These are phyloP conservation scores for Cryptomeria japonica DNA, from an alignment of 75 land plant species.

Conservation along the genomic window DNA sequence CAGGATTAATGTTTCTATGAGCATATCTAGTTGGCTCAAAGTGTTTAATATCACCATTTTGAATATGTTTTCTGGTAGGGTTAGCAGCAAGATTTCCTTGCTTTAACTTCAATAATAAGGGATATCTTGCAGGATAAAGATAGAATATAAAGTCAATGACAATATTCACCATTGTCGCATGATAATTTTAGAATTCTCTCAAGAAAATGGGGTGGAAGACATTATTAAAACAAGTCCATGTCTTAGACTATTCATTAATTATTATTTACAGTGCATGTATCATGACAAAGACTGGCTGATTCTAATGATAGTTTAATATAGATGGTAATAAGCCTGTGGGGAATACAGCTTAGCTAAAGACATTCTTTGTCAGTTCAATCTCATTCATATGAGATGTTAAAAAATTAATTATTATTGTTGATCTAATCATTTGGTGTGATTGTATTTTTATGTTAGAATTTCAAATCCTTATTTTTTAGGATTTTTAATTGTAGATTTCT, in stretches of 20 bases:
- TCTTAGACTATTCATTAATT: neutral
- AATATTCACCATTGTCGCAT: neutral
- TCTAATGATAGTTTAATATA: neutral
- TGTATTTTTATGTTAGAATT: neutral
- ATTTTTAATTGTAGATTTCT: neutral
- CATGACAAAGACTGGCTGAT: neutral
- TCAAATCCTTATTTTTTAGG: neutral
- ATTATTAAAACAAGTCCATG: neutral
- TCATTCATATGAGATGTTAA: neutral
- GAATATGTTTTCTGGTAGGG: neutral
- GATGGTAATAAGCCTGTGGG: neutral
- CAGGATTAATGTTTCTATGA: neutral
- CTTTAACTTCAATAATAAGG: neutral
- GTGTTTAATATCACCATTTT: neutral
- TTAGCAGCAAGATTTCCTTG: neutral
- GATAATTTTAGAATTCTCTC: neutral
- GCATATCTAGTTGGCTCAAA: neutral
- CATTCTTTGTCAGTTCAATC: neutral
- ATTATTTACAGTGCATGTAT: neutral
- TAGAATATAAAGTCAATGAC: neutral
- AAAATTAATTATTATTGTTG: neutral
- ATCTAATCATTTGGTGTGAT: neutral
- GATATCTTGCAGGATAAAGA: neutral
- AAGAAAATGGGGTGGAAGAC: neutral
- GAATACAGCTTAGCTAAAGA: slow-evolving; percentile 6